Conservation (phyloP, 345 rosid genomes). For the Rhizophora mangle region DNA sequence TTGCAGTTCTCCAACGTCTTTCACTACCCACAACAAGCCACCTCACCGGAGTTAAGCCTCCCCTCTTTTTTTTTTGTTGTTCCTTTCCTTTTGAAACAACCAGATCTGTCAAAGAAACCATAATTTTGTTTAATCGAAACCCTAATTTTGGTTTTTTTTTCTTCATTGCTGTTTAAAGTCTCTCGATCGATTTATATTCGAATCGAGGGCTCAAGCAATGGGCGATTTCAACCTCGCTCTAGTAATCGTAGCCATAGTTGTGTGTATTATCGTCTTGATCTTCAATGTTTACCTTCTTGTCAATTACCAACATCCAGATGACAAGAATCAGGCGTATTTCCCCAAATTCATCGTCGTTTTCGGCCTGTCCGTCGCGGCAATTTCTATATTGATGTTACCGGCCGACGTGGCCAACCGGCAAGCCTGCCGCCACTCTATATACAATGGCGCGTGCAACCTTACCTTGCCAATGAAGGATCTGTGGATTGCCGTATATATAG, state of each 20-base stretch:
- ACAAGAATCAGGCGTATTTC: slow-evolving; percentile 95
- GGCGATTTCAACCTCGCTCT: slow-evolving; percentile 99
- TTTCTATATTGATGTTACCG: slow-evolving; percentile 94
- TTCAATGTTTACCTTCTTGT: slow-evolving; percentile 94
- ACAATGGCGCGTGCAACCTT: slow-evolving; percentile 89
- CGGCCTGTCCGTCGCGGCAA: slow-evolving; percentile 77
- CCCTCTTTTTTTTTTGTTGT: too few relatives aligned
- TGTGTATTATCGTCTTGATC: slow-evolving; percentile 78
- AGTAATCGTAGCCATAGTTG: slow-evolving; percentile 88
- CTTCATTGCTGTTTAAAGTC: background rate
- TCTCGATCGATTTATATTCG: slow-evolving; percentile 26
- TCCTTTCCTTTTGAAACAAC: background rate
- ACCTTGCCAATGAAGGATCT: slow-evolving; percentile 97
- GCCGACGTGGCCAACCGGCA: slow-evolving; percentile 99
- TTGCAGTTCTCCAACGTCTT: background rate
- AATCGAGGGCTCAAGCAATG: slow-evolving; percentile 47
- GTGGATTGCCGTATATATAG: slow-evolving; percentile 85
- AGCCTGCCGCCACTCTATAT: slow-evolving; percentile 86
- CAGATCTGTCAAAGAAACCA: slow-evolving; percentile 8
- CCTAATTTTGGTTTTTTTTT: slow-evolving; percentile 18
- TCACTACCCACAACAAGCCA: background rate
- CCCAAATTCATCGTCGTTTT: slow-evolving; percentile 96
- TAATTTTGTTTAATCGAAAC: background rate
- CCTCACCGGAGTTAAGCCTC: background rate
- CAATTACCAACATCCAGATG: slow-evolving; percentile 98